Conservation (phyloP, 257 asterid species). For the Osmanthus fragrans region DNA sequence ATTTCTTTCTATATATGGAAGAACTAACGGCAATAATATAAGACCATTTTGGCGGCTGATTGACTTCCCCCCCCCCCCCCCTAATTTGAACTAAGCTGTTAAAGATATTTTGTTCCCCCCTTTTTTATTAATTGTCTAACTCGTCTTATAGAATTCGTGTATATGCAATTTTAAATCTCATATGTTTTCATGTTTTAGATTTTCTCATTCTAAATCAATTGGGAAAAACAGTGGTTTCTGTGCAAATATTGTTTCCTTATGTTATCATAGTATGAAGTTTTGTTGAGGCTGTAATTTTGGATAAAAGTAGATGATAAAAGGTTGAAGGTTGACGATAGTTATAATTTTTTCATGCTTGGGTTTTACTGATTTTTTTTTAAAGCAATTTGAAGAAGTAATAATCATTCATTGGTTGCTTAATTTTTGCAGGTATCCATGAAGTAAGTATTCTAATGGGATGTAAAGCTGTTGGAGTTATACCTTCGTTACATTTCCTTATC, state of each 20-base stretch:
- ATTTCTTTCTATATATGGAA: background rate
- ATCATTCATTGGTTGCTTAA: constrained; percentile 12
- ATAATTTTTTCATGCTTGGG: background rate
- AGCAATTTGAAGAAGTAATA: constrained; percentile 23
- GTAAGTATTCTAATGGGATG: constrained; percentile 49
- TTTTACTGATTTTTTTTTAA: background rate
- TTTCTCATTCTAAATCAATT: background rate
- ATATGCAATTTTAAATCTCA: background rate
- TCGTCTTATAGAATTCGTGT: background rate
- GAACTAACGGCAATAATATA: background rate
- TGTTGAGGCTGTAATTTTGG: background rate
- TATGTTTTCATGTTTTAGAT: background rate
- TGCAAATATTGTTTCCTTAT: background rate
- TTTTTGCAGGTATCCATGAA: constrained; percentile 92
- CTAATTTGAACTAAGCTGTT: background rate
- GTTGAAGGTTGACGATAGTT: background rate
- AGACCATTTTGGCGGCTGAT: background rate
- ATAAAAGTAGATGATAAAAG: background rate
- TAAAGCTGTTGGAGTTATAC: constrained; percentile 20
- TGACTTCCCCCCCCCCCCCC: background rate
- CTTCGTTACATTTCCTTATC: constrained; percentile 6
- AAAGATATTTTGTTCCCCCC: background rate
- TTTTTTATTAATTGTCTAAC: background rate
- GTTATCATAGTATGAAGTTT: background rate
- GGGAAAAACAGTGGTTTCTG: background rate